Evolutionary conservation across 2,329 filamentous ascomycete species (phyloP), one percentile per base, ranked within the genome.

Genomic region (Pseudogymnoascus pannorum): DNA sequence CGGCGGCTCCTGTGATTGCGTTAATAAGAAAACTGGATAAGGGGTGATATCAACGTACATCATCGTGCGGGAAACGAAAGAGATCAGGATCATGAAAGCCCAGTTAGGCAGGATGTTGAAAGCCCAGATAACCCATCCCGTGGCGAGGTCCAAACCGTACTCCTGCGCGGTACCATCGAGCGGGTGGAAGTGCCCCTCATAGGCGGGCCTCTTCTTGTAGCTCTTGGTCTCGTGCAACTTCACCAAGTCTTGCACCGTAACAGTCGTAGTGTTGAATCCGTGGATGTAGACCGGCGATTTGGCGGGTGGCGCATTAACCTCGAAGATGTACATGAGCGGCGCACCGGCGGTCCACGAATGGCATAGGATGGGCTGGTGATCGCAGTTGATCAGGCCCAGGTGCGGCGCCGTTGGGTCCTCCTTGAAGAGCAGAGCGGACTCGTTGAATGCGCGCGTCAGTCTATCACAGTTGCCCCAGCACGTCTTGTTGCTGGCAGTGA

Each of bases 11-110:
- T 54, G 26, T 3, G 48, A 31, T 5, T 54, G 48, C 4, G 26
- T 54, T 54, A 54, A 26, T 31, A 54, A 18, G 3, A 4, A 7
- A 2, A 51, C 14, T 18, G 24, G 12, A 7, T 5, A 4, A 24
- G 24, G n/a, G 8, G n/a, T n/a, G n/a, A n/a, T n/a, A n/a, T n/a
- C n/a, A n/a, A 80, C 87, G 82, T 77, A 91, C 89, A 92, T 91
- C 74, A 92, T 82, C 62, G 79, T 82, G 71, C 89, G 82, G 79
- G 86, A 91, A 65, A 88, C 70, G 72, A 92, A 85, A 60, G 87
- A 89, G 68, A 93, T 80, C 57, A 83, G 72, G 67, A 93, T 80
- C 89, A 93, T 92, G 71, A 91, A 86, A 61, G 84, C 75, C 89
- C 89, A 93, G 78, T 87, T 85, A 62, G 89, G 83, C 62, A 91